Evolutionary conservation across 306 rosid genomes (phyloP).

Genomic region (Quercus variabilis): DNA sequence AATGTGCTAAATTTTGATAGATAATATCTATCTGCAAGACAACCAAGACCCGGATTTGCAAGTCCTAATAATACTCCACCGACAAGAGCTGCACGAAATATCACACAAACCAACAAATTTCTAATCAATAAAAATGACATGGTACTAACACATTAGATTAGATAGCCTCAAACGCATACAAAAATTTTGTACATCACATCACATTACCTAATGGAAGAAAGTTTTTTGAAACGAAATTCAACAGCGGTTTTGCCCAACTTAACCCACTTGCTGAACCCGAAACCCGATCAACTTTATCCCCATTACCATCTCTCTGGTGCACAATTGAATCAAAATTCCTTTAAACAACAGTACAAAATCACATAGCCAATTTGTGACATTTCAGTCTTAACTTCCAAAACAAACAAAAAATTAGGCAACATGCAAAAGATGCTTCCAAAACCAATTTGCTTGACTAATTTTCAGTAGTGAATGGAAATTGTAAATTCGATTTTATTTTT

Average conservation of each 20-base stretch:
- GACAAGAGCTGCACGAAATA: slow-evolving; percentile 52
- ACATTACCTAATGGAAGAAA: slow-evolving; percentile 72
- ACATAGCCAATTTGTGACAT: background rate
- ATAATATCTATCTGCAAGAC: slow-evolving; percentile 65
- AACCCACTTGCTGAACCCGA: slow-evolving; percentile 27
- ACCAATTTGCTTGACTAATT: background rate
- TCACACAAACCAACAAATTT: slow-evolving; percentile 18
- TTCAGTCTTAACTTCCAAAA: background rate
- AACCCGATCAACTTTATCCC: slow-evolving; percentile 22
- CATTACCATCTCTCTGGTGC: slow-evolving; percentile 55
- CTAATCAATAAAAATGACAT: slow-evolving; percentile 1
- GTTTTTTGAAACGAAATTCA: slow-evolving; percentile 55
- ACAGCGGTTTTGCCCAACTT: slow-evolving; percentile 51
- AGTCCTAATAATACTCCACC: slow-evolving; percentile 62
- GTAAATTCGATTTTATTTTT: background rate
- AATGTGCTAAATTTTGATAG: slow-evolving; percentile 78
- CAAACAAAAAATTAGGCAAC: too few species aligned
- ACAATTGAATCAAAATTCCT: background rate
- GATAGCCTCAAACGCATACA: background rate
- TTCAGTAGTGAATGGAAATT: background rate
- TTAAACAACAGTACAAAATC: background rate
- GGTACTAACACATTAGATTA: background rate
- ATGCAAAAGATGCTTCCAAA: background rate
- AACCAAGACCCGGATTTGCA: slow-evolving; percentile 68
- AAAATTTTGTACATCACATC: background rate